Evolutionary conservation across 2,329 filamentous ascomycete species (phyloP).

Genomic region (Pseudofabraea citricarpa): DNA sequence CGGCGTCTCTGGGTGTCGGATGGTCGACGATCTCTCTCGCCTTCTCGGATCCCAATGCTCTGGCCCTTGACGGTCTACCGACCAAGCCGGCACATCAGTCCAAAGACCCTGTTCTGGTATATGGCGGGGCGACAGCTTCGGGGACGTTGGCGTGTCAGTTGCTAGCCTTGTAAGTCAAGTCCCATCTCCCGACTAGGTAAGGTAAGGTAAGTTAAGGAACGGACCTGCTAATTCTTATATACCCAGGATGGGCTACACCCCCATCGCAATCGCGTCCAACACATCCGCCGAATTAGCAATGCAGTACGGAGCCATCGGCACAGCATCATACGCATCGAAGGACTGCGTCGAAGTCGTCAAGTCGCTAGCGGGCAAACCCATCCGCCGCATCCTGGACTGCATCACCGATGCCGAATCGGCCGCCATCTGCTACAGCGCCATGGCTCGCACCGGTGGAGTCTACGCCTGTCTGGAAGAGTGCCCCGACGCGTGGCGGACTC

Average conservation of each 20-base stretch:
- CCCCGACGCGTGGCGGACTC: constrained; percentile 16
- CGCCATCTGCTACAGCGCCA: constrained; percentile 19
- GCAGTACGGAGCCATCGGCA: constrained; percentile 18
- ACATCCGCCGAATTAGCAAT: constrained; percentile 5
- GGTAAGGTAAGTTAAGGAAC: background rate
- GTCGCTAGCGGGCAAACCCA: constrained; percentile 6
- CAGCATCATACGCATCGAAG: constrained; percentile 18
- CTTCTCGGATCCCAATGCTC: background rate
- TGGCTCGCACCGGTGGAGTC: constrained; percentile 25
- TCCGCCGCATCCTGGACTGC: constrained; percentile 27
- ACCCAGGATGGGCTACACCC: constrained; percentile 10
- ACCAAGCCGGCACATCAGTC: background rate
- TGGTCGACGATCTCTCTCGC: background rate
- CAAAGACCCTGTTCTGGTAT: background rate
- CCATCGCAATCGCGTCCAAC: constrained; percentile 2
- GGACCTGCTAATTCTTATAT: too few species aligned
- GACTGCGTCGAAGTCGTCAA: constrained; percentile 12
- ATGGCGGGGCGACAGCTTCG: background rate
- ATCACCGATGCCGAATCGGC: constrained; percentile 26
- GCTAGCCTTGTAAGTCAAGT: background rate
- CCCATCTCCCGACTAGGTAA: background rate
- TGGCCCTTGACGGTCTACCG: background rate
- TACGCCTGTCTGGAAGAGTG: constrained; percentile 29
- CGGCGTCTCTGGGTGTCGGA: background rate
- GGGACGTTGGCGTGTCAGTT: background rate